These are phyloP conservation scores for Verticillium nonalfalfae DNA, from an alignment of 2,329 filamentous ascomycete species.

Conservation along the genomic window DNA sequence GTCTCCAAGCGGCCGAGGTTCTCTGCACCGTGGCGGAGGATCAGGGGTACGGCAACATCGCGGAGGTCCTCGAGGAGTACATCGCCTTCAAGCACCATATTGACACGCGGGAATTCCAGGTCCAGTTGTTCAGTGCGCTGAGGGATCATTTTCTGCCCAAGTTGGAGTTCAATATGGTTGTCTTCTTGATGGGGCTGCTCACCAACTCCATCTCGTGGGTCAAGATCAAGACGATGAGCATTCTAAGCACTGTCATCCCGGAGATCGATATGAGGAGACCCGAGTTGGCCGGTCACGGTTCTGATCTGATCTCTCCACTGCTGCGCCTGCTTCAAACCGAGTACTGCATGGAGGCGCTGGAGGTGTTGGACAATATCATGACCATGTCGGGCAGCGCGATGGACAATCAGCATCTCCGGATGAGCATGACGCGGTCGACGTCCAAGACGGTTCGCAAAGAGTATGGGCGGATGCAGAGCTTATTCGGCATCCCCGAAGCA, in stretches of 20 bases:
- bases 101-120: conserved; percentile 68
- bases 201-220: conserved; percentile 88
- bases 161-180: conserved; percentile 77
- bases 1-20: conserved; percentile 58
- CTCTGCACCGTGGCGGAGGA: conserved; percentile 68
- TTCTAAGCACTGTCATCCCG: conserved; percentile 78
- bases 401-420: conserved; percentile 89
- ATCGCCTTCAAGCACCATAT: conserved; percentile 56
- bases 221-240: conserved; percentile 86
- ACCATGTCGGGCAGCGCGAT: conserved; percentile 86
- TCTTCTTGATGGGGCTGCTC: conserved; percentile 84
- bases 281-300: conserved; percentile 84
- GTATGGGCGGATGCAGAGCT: conserved; percentile 86
- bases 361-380: conserved; percentile 92
- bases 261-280: conserved; percentile 89
- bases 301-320: conserved; percentile 90
- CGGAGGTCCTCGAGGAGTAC: conserved; percentile 64
- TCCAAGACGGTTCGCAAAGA: conserved; percentile 85
- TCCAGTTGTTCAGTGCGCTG: conserved; percentile 66
- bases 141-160: conserved; percentile 73
- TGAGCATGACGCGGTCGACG: conserved; percentile 94
- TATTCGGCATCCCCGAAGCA: conserved; percentile 94
- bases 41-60: conserved; percentile 62
- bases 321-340: conserved; percentile 86
- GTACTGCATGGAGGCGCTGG: conserved; percentile 85